Conservation (phyloP, 306 rosid genomes). For the Argentina anserina region DNA sequence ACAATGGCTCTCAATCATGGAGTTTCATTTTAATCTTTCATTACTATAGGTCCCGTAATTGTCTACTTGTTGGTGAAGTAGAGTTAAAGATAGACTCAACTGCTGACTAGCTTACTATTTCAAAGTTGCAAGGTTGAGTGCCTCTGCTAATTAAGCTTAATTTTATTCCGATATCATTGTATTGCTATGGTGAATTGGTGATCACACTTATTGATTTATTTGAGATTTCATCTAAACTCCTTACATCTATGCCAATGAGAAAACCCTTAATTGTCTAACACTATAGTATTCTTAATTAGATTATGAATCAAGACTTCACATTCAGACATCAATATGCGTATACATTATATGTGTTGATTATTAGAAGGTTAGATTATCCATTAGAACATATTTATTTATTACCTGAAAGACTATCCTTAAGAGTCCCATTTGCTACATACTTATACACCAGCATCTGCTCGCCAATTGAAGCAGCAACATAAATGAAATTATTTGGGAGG, state of each 20-base stretch:
- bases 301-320: no score
- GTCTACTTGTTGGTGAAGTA: neutral
- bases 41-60: no score
- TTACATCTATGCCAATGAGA: neutral
- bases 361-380: neutral
- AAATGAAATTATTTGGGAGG: no score
- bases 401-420: slow-evolving; percentile 73
- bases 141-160: neutral
- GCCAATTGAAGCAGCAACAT: no score
- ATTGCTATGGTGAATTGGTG: neutral
- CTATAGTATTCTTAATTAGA: no score
- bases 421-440: slow-evolving; percentile 63
- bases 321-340: no score
- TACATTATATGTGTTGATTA: neutral
- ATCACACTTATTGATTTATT: no score
- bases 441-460: slow-evolving; percentile 74
- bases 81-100: neutral
- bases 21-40: no score
- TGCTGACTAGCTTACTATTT: slow-evolving; percentile 10
- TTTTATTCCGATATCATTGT: neutral
- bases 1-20: no score
- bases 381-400: slow-evolving; percentile 2
- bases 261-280: slow-evolving; percentile 25
- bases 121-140: neutral
- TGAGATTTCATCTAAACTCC: neutral